Conservation (phyloP, 2,329 filamentous ascomycete genomes). For the Aspergillus calidoustus region DNA sequence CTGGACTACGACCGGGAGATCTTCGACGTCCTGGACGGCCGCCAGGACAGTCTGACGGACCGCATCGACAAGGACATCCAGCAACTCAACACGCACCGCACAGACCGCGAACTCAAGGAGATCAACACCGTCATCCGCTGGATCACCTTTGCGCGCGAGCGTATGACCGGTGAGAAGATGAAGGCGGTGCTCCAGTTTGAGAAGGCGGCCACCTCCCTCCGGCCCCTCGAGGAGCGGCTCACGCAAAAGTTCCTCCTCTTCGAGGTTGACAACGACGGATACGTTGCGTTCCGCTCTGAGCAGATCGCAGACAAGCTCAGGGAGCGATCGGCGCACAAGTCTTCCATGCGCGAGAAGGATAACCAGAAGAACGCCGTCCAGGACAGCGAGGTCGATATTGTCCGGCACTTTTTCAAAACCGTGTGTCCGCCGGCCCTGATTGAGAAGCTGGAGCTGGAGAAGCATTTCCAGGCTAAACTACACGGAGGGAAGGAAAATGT, state of each 20-base stretch:
- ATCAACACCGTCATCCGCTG: not conserved
- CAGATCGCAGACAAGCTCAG: not conserved
- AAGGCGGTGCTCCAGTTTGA: not conserved
- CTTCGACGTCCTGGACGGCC: too few relatives aligned
- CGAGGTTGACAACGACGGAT: not conserved
- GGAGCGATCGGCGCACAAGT: too few relatives aligned
- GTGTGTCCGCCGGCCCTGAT: not conserved
- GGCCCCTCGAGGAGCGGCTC: not conserved
- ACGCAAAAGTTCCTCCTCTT: not conserved
- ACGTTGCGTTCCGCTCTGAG: not conserved
- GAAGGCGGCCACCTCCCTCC: not conserved
- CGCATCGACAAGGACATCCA: not conserved
- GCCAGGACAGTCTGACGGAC: not conserved
- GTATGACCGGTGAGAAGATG: not conserved
- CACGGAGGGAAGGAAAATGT: not conserved
- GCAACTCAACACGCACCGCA: not conserved
- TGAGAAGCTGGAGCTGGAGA: not conserved
- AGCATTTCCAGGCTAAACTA: not conserved
- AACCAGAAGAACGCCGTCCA: not conserved
- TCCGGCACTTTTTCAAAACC: not conserved
- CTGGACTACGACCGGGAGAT: too few relatives aligned
- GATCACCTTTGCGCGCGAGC: not conserved
- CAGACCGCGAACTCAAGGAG: not conserved
- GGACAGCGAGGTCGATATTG: not conserved
- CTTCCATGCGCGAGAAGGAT: too few relatives aligned